Evolutionary conservation across 371 early-diverging fungal species (phyloP).

Genomic region (Syncephalis fuscata): DNA sequence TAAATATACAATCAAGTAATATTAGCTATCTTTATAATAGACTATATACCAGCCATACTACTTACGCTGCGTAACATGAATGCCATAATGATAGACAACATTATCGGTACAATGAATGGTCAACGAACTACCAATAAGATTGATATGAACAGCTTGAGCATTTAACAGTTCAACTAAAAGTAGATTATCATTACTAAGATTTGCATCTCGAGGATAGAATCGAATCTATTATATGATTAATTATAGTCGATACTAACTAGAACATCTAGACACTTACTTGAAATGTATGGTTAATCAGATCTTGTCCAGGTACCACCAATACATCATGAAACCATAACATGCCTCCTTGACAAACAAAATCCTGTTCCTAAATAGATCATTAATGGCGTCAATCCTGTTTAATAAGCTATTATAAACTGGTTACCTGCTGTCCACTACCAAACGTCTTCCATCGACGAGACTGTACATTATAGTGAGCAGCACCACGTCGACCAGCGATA

Average conservation of each 20-base stretch:
- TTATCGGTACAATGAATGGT: conserved; percentile 55
- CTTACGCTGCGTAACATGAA: conserved; percentile 16
- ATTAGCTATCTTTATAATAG: not conserved
- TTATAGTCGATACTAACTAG: not conserved
- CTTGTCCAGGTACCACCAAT: conserved; percentile 44
- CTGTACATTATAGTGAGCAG: conserved; percentile 54
- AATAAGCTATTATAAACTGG: not conserved
- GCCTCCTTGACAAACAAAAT: conserved; percentile 52
- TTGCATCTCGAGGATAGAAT: conserved; percentile 59
- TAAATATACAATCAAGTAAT: not conserved
- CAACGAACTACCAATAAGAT: conserved; percentile 28
- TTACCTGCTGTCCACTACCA: conserved; percentile 60
- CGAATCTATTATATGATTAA: conserved; percentile 27
- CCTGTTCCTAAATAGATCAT: conserved; percentile 31
- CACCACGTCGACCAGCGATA: conserved; percentile 61
- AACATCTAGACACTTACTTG: conserved; percentile 29
- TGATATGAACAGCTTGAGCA: conserved; percentile 29
- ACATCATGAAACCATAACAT: conserved; percentile 61
- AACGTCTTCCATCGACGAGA: conserved; percentile 73
- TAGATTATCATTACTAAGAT: conserved; percentile 41
- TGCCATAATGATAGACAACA: conserved; percentile 28
- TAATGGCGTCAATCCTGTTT: not conserved
- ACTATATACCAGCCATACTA: no score
- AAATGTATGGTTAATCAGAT: conserved; percentile 18
- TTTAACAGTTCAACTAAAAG: conserved; percentile 28